Base-by-base conservation (phyloP, 2,329 filamentous ascomycete species). In the Paecilomyces dactylethromorphus region DNA sequence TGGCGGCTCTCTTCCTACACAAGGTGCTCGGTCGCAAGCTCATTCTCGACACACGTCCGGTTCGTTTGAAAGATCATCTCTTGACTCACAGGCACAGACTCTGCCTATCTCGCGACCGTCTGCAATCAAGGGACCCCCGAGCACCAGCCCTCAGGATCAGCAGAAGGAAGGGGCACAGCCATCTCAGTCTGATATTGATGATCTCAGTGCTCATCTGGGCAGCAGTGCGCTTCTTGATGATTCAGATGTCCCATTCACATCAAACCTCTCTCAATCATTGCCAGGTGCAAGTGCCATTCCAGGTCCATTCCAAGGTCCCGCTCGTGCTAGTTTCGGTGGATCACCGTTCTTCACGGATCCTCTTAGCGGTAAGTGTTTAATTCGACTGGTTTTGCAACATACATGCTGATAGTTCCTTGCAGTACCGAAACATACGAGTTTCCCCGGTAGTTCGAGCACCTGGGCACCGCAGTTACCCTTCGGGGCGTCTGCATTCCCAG, bases 41-140 rank as follows among this genome's bases (percentile, higher is more conserved):
- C 92, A 96, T 74, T 88, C 88, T 8, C 84, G 92, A 62, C 91
- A 95, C 65, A 82, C 85, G 11, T 96, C 91, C 5, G 81, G 81
- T 12, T 87, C 87, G 0, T 80, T 79, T 60, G 82, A 84, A 55
- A 80, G 80, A 63, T 78, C 80, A 21, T 77, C 74, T 12, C 85
- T 87, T 61, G 89, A 92, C 8, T 78, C 79, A 15, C 76, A 81
- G 26, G 74, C 80, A 11, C 79, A 84, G 57, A 81, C 87, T 33
- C 87, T 91, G 62, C 90, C 90, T 1, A 93, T 95, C 61, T 84
- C 88, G 53, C 84, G 92, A 57, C 93, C 92, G 26, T 85, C 90
- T 24, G 93, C 93, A 0, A 97, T 97, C 63, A 91, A 93, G 62
- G 85, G 92, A 33, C 93, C 94, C 0, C 87, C 87, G 15, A 96